Evolutionary conservation across 164 flowering plant species (phyloP), one percentile per base, ranked within the genome.

Genomic region (Taxillus chinensis): DNA sequence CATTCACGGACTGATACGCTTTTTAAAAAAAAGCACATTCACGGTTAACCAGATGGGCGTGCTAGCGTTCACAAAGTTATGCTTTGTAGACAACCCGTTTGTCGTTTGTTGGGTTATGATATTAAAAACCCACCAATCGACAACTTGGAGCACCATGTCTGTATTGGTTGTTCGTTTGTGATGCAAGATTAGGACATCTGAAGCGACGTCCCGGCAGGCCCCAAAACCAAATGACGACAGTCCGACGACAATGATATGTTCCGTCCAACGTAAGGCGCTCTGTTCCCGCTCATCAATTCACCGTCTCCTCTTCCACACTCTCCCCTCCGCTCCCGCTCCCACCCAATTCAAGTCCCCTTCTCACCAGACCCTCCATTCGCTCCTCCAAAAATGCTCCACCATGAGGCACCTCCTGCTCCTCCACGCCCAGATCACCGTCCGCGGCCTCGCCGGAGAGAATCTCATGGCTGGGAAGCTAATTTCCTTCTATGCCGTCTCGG

Each of bases 351-450:
- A 52, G 10, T 58, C 56, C 4, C 17, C 57, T 49, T 13, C 16
- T 11, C 57, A 38, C 53, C 69, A 64, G 50, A 67, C 48, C 50
- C 66, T 73, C 55, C 71, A 68, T 60, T 41, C 38, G 43, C 71
- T 63, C 38, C 52, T 74, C 13, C 67, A 71, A 13, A 62, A 62
- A 70, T 76, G 80, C 68, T 59, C 71, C 13, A 56, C 74, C 68
- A 67, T 76, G 76, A 55, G 54, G 53, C 68, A 71, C 41, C 65
- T 76, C 57, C 67, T 59, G 57, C 67, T 64, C 7, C 41, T 79
- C 59, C 79, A 79, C 50, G 71, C 76, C 61, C 79, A 63, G 7
- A 69, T 76, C 62, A 68, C 72, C 64, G 12, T 41, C 45, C 71
- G 17, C 14, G 76, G 74, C 27, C 62, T 71, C 10, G 7, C 62